Conservation (phyloP, 2,329 filamentous ascomycete genomes). For the Simplicillium sp. region DNA sequence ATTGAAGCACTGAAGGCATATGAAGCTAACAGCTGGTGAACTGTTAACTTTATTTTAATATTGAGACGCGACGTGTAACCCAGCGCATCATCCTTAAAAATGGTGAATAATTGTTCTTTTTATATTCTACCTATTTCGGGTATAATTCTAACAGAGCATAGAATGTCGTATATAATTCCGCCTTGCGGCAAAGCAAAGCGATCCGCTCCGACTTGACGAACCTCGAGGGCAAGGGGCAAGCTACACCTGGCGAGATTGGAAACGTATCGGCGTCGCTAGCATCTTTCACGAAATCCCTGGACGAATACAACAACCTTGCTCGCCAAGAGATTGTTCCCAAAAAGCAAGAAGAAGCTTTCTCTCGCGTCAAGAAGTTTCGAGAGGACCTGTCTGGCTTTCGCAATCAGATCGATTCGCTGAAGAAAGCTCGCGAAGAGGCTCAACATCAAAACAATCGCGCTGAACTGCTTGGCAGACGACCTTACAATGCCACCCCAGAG, state of each 20-base stretch:
- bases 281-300: conserved; percentile 77
- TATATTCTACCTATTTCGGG: too few species aligned
- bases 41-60: too few species aligned
- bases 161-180: conserved; percentile 81
- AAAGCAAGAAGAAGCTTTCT: conserved; percentile 85
- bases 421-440: conserved; percentile 66
- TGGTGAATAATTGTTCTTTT: too few species aligned
- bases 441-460: conserved; percentile 56
- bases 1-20: too few species aligned
- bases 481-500: conserved; percentile 73
- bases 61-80: too few species aligned
- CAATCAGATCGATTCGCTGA: conserved; percentile 66
- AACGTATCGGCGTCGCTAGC: conserved; percentile 72
- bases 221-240: conserved; percentile 54
- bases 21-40: not conserved
- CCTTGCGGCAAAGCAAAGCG: conserved; percentile 73
- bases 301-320: conserved; percentile 81
- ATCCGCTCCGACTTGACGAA: conserved; percentile 68
- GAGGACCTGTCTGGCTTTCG: conserved; percentile 74
- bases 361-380: conserved; percentile 79
- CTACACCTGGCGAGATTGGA: conserved; percentile 48
- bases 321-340: conserved; percentile 82
- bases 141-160: conserved; percentile 19
- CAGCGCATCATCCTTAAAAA: too few species aligned
- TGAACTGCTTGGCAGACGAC: conserved; percentile 78